Evolutionary conservation across 345 rosid genomes (phyloP), one percentile per base, ranked within the genome.

Genomic region (Leavenworthia alabamica): DNA sequence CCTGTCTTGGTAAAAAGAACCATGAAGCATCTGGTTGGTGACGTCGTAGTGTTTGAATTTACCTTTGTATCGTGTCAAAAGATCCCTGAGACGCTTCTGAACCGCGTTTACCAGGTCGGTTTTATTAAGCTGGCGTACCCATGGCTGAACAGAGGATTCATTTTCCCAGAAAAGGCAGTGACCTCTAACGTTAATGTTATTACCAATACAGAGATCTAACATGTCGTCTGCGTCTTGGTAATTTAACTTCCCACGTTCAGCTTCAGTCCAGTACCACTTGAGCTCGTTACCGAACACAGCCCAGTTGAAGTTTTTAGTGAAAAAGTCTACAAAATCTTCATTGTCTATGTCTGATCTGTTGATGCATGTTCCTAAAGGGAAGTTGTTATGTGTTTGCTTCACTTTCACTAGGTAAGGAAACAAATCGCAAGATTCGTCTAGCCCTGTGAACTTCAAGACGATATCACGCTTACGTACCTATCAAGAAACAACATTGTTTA

Each of bases 241-340:
- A 69, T 83, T 86, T 47, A 89, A 47, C 46, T 80, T 84, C 3
- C 92, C 98, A 31, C 79, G 82, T 70, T 78, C 83, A 12, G 95
- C 26, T 60, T 91, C 98, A n/a, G 90, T 91, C n/a, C 87, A 80
- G 62, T 78, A 84, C 98, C 98, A 91, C 57, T 88, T 91, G 24
- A 91, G 67, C 75, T 91, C 98, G 64, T 91, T 91, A 61, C 87
- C 98, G 15, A 91, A 88, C 68, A 86, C 93, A 11, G 82, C 89
- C 98, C 98, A 88, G 68, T 86, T 88, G 65, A 91, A 91, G 71
- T 86, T 58, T 60, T 81, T 81, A 24, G 76, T 76, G 60, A 83
- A 78, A 81, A 88, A 91, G 50, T 69, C 75, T 20, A 84, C 90
- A 37, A 80, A 86, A 53, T 86, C 91, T 66, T 86, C 92, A 17